phyloP scores from a whole-genome alignment of 2,329 filamentous ascomycete genomes.

The Aspergillus sp. region DNA sequence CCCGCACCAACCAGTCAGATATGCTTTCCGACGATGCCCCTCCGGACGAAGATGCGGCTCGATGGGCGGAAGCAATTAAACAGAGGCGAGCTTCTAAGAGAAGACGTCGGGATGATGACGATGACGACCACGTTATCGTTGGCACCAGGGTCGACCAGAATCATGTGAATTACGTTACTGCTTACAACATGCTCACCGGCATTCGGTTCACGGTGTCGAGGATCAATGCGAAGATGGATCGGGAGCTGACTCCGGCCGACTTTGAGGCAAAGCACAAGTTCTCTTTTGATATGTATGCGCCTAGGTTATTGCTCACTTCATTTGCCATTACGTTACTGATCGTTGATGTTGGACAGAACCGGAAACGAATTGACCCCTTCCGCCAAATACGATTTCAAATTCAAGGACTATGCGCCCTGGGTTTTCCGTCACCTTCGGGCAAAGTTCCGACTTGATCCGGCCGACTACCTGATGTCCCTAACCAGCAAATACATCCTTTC shows the following conservation, averaged over 20 bases:
- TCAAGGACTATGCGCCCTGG: constrained; percentile 99
- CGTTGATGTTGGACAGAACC: constrained; percentile 58
- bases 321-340: neutral
- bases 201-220: constrained; percentile 96
- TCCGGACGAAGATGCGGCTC: constrained; percentile 84
- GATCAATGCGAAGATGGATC: constrained; percentile 94
- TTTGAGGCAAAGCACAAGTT: constrained; percentile 96
- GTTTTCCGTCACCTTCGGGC: constrained; percentile 90
- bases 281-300: constrained; percentile 91
- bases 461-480: constrained; percentile 96
- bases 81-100: constrained; percentile 89
- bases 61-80: constrained; percentile 90
- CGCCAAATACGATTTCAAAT: constrained; percentile 99
- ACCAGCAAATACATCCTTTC: constrained; percentile 99
- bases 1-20: constrained; percentile 83
- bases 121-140: constrained; percentile 85
- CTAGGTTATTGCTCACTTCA: neutral
- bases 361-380: constrained; percentile 97
- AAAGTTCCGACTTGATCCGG: constrained; percentile 88
- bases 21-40: constrained; percentile 77
- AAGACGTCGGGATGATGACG: constrained; percentile 81
- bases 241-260: constrained; percentile 84
- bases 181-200: constrained; percentile 99
- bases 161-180: constrained; percentile 95
- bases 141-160: constrained; percentile 97